Evolutionary conservation across 2,329 filamentous ascomycete species (phyloP), one percentile per base, ranked within the genome.

Genomic region (Calcarisporium arbuscula): DNA sequence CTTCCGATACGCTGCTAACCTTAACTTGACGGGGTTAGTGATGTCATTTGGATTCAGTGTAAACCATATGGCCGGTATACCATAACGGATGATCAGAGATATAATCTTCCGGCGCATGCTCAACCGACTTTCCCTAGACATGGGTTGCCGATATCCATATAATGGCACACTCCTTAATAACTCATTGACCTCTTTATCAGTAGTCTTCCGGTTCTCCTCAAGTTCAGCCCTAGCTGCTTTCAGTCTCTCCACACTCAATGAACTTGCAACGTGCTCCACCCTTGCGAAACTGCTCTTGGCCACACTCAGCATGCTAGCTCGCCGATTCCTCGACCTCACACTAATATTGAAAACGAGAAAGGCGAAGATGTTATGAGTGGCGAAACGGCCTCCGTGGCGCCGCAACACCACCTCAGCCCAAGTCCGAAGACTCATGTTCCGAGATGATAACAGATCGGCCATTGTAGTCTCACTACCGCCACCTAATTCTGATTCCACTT

Each of bases 351-450:
- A 42, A 4, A 42, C 37, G 9, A 42, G 14, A 20, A 42, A 42
- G n/a, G 29, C 19, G 30, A 42, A 42, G 16, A 42, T 34, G 3
- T 32, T 30, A 25, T 42, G 40, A 6, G 28, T 32, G 5, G 40
- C 36, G 18, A 40, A 37, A 26, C 39, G 33, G 9, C 30, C 35
- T 12, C 39, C 32, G 11, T 39, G 35, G 9, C 37, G 22, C 10
- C 26, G 34, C 19, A 43, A 19, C 29, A 63, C 44, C 12, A 27
- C 28, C 16, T 9, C 15, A 15, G 32, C 32, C 32, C 22, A 34
- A 6, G 25, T 28, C 8, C 18, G 32, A 15, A 34, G 32, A 18
- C 32, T 22, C 18, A 35, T 3, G 14, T 28, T 35, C 12, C 33
- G 17, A 4, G 26, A 35, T 16, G 33, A 21, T 11, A 35, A 12